These are phyloP conservation scores for Coemansia reversa DNA, from an alignment of 192 early-diverging fungal genomes.

Conservation along the genomic window DNA sequence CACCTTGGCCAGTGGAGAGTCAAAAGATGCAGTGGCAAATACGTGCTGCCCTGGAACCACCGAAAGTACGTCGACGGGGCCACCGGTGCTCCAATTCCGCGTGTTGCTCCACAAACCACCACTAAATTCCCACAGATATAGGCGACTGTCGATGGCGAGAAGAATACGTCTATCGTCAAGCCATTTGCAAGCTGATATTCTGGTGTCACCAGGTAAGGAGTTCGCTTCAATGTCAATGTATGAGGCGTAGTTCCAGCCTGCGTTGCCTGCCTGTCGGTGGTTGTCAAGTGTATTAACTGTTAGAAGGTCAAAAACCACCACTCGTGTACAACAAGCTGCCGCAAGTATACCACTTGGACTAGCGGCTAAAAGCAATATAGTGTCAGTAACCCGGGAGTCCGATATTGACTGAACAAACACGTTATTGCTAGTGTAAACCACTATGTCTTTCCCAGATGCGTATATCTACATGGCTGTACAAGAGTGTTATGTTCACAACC, in stretches of 20 bases:
- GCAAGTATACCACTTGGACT: constrained; percentile 19
- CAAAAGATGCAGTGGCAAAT: constrained; percentile 28
- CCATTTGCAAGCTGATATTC: constrained; percentile 22
- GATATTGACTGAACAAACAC: constrained; percentile 35
- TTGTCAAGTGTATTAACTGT: neutral
- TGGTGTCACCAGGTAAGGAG: neutral
- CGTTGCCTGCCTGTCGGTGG: neutral
- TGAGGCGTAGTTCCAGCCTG: constrained; percentile 20
- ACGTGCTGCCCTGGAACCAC: constrained; percentile 10
- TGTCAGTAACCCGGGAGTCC: constrained; percentile 9
- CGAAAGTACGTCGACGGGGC: constrained; percentile 15
- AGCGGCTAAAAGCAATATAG: constrained; percentile 19
- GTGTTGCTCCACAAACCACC: constrained; percentile 13
- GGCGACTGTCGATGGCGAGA: constrained; percentile 4
- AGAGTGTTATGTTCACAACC: neutral
- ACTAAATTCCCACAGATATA: constrained; percentile 20
- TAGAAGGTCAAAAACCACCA: constrained; percentile 20
- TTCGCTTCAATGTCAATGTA: constrained; percentile 8
- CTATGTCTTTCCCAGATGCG: constrained; percentile 43
- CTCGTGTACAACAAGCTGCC: constrained; percentile 12
- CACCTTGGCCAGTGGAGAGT: constrained; percentile 32
- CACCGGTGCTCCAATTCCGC: constrained; percentile 10
- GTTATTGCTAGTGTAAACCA: constrained; percentile 24
- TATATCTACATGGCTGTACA: constrained; percentile 24
- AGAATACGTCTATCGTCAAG: constrained; percentile 13